Conservation (phyloP, 2,329 filamentous ascomycete genomes). For the Botrytis cinerea region DNA sequence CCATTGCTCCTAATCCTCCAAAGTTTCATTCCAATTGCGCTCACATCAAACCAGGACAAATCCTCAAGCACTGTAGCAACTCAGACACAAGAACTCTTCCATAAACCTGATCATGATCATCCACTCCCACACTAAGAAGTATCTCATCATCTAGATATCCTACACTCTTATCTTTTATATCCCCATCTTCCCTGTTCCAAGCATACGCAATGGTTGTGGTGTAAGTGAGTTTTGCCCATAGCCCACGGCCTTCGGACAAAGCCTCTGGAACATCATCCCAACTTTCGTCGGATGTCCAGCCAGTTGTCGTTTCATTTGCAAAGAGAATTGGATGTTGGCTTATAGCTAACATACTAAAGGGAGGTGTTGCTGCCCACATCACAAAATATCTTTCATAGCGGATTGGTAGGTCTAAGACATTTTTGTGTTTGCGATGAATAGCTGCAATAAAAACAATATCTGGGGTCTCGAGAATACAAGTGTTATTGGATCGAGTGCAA, state of each 20-base stretch:
- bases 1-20: neutral
- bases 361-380: conserved; percentile 43
- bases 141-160: conserved; percentile 46
- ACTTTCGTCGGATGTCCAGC: conserved; percentile 43
- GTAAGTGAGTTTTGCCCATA: conserved; percentile 44
- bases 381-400: conserved; percentile 46
- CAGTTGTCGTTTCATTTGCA: conserved; percentile 43
- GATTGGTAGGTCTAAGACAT: conserved; percentile 41
- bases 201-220: conserved; percentile 45
- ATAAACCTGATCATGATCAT: conserved; percentile 44
- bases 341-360: conserved; percentile 44
- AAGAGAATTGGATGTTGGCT: conserved; percentile 43
- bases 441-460: conserved; percentile 43
- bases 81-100: conserved; percentile 40
- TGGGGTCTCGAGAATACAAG: conserved; percentile 32
- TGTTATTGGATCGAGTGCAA: conserved; percentile 39
- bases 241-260: conserved; percentile 26
- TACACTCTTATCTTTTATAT: conserved; percentile 41
- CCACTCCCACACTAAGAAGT: conserved; percentile 44
- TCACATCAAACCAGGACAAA: conserved; percentile 52
- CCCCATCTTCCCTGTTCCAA: conserved; percentile 41
- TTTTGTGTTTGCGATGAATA: conserved; percentile 45
- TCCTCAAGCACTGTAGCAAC: conserved; percentile 43
- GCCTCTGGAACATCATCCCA: conserved; percentile 40
- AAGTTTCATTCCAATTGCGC: neutral